Base-by-base conservation (phyloP, 176 grass and related monocot genomes). In the Saccharum spontaneum region DNA sequence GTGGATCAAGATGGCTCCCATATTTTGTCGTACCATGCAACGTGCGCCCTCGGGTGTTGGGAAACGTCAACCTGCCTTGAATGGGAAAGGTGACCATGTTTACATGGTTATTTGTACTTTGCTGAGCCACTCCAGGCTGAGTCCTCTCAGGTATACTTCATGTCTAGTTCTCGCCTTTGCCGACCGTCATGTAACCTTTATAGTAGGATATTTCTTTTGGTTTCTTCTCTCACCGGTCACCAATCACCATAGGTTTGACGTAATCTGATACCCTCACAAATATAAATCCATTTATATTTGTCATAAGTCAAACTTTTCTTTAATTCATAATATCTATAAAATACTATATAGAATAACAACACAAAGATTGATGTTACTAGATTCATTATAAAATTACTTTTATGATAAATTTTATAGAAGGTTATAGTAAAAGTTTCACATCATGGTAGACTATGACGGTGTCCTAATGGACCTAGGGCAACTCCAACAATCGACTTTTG, bases 11-110 rank as follows among this genome's bases (percentile, higher is more conserved):
- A 33, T 38, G 30, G 62, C 49, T 71, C 24, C 63, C 62, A 82
- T 82, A 59, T 61, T 69, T 70, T 82, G 72, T 83, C 31, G 54
- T 83, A 83, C 85, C 50, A 71, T 88, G 65, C 80, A 78, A 83
- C 86, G 86, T 71, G 80, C 80, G 80, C 73, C 79, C 86, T 88
- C 65, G 86, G 86, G 73, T 88, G 86, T 71, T 78, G 86, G 52
- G 65, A 88, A 80, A 71, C 65, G 86, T 88, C 73, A 88, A 86
- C 50, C 22, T 39, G 50, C 64, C 79, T 77, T 63, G 73, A 76
- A 71, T 82, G 79, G 86, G 48, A 82, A 87, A 82, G 71, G 23
- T 26, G 62, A 10, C 20, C 79, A 82, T 48, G 61, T 82, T 87
- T 82, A 43, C 77, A 72, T 40, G 57, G 20, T 68, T 38, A 38